Conservation (phyloP, 352 stramenopile genomes). For the Phytophthora pini region DNA sequence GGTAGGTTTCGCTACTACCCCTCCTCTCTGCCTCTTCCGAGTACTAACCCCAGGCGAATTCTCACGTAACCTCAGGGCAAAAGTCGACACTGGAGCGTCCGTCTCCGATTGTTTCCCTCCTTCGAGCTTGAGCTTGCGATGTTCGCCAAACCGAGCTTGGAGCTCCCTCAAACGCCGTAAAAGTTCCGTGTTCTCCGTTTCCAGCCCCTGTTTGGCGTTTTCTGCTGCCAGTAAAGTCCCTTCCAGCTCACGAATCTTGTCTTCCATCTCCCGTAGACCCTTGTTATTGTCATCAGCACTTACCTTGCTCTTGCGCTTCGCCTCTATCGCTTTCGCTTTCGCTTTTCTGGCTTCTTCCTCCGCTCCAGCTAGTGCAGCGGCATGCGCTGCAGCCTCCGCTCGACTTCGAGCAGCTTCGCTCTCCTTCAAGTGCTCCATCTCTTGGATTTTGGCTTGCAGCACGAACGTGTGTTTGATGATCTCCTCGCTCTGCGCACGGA, state of each 20-base stretch:
- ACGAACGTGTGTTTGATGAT: conserved; percentile 72
- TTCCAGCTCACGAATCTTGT: conserved; percentile 45
- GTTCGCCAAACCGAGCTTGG: conserved; percentile 44
- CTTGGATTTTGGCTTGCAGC: conserved; percentile 55
- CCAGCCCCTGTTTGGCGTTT: conserved; percentile 41
- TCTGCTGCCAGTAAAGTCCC: conserved; percentile 38
- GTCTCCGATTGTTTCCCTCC: conserved; percentile 21
- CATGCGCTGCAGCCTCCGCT: conserved; percentile 40
- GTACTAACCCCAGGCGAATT: conserved; percentile 10
- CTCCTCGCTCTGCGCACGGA: conserved; percentile 52
- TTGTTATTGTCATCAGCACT: conserved; percentile 28
- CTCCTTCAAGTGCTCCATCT: conserved; percentile 63
- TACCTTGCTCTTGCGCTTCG: conserved; percentile 36
- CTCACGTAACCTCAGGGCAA: conserved; percentile 53
- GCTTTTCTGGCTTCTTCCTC: conserved; percentile 33
- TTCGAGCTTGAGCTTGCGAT: conserved; percentile 14
- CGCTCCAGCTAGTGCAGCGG: conserved; percentile 38
- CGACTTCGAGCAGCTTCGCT: conserved; percentile 46
- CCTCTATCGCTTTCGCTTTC: conserved; percentile 32
- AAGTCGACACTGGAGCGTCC: conserved; percentile 32
- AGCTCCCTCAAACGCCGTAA: conserved; percentile 54
- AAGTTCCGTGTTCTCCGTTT: conserved; percentile 67
- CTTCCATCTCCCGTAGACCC: conserved; percentile 51
- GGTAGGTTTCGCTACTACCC: not conserved
- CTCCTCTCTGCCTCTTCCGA: conserved; percentile 15